Evolutionary conservation across 2,329 filamentous ascomycete species (phyloP), one percentile per base, ranked within the genome.

Genomic region (Xylaria sp.): DNA sequence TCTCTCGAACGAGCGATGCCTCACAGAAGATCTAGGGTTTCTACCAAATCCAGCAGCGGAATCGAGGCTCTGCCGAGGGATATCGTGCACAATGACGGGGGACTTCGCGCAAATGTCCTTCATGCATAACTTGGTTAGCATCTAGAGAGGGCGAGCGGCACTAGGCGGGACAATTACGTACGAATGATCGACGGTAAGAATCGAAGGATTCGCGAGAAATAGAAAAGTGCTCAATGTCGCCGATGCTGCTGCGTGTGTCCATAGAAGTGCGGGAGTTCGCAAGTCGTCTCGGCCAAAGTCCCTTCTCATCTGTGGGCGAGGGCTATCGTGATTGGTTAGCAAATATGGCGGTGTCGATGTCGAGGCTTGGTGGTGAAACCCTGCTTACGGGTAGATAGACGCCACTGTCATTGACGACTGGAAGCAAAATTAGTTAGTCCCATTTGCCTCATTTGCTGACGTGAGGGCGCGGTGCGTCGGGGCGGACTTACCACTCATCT

Each of bases 201-300:
- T 98, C 96, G 77, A 98, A 98, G 1, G 94, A 98, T 82, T 98
- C 96, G 76, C 95, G 89, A 45, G 94, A 97, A 79, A 98, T 98
- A 71, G 92, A 93, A 79, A 98, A 98, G 14, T 92, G 94, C 78
- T 98, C 95, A 74, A 94, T 94, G 70, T 97, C 93, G 75, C 90
- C 89, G 68, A 93, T 84, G 74, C 91, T 88, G 77, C 77, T 81
- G 64, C 82, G 81, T 36, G 83, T 86, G 72, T 88, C 85, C 72
- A 82, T 85, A 4, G 88, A 89, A 51, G 82, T 82, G 64, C 86
- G 83, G 9, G 86, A 85, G 12, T 88, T 80, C 69, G 85, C 73
- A 8, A 74, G 84, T 70, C 84, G 82, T 73, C 84, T 84, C 30
- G 85, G 85, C 94, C 94, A 98, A 75, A 93, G 91, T 70, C 87